Percentiles rank a stretch among this genome's conserved stretches.
These are phyloP conservation scores for Glycine soja DNA, from an alignment of 306 rosid species.

Conservation along the genomic window DNA sequence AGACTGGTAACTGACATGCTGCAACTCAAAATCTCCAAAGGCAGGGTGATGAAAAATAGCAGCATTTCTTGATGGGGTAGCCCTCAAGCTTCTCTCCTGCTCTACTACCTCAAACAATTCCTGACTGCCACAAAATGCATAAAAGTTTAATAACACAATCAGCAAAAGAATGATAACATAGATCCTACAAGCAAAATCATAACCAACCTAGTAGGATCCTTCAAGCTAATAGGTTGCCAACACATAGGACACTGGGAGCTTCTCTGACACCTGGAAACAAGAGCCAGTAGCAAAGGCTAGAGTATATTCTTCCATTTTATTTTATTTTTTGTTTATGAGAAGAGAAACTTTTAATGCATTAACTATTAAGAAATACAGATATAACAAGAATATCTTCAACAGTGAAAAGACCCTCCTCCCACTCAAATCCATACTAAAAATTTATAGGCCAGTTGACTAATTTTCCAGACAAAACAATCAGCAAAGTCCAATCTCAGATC, in stretches of 20 bases:
- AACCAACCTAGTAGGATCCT: constrained; percentile 80
- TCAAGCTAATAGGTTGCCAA: constrained; percentile 84
- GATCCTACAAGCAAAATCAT: constrained; percentile 23
- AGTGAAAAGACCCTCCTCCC: constrained; percentile 11
- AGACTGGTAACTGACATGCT: constrained; percentile 62
- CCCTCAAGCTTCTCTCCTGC: constrained; percentile 74
- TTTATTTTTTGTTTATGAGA: not conserved
- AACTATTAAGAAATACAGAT: not conserved
- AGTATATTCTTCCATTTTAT: not conserved
- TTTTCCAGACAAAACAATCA: constrained; percentile 17
- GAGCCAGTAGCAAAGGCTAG: constrained; percentile 26
- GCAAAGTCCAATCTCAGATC: not conserved
- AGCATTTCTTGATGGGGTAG: constrained; percentile 65
- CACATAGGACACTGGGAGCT: constrained; percentile 99
- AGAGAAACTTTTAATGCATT: constrained; percentile 3
- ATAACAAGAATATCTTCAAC: constrained; percentile 28
- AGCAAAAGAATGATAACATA: constrained; percentile 12
- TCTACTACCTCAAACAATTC: constrained; percentile 85
- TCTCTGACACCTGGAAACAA: constrained; percentile 82
- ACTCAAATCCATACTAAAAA: constrained; percentile 22
- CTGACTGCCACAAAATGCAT: constrained; percentile 69
- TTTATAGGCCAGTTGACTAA: constrained; percentile 3
- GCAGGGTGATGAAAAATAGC: constrained; percentile 71
- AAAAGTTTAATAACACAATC: constrained; percentile 32
- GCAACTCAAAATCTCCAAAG: constrained; percentile 71